A percentile compares a stretch with the other conserved stretches of the same genome.
Conservation (phyloP, 1,284 basidiomycete species). For the Cryptococcus sp. region DNA sequence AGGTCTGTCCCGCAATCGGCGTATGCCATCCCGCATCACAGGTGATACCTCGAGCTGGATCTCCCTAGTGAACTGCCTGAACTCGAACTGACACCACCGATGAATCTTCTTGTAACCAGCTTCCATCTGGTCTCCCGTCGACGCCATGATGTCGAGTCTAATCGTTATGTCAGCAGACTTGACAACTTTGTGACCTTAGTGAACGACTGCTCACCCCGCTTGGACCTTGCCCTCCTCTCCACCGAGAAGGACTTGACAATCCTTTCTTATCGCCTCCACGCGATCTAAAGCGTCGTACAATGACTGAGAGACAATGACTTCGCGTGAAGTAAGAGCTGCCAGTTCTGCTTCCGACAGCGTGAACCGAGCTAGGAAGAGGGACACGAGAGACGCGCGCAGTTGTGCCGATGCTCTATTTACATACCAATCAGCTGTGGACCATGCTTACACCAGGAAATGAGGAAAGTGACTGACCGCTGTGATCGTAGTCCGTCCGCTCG, state of each 20-base stretch:
- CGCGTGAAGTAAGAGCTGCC: constrained; percentile 72
- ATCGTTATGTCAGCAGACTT: constrained; percentile 8
- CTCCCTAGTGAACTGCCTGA: constrained; percentile 76
- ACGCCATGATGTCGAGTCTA: constrained; percentile 84
- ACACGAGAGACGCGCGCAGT: constrained; percentile 68
- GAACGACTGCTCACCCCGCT: constrained; percentile 65
- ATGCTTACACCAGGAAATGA: background rate
- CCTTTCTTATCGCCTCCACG: constrained; percentile 75
- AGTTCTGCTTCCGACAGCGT: constrained; percentile 75
- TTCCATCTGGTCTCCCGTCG: constrained; percentile 79
- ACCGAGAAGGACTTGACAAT: constrained; percentile 81
- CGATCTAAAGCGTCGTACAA: constrained; percentile 88
- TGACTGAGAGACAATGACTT: constrained; percentile 68
- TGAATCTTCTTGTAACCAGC: constrained; percentile 86
- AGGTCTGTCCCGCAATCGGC: constrained; percentile 69
- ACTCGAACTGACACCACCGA: constrained; percentile 82
- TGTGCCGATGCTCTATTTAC: constrained; percentile 58
- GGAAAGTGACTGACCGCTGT: constrained; percentile 63
- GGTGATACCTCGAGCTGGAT: constrained; percentile 74
- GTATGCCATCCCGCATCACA: constrained; percentile 71
- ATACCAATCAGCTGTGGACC: background rate
- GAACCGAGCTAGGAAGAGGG: constrained; percentile 79
- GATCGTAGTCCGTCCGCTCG: constrained; percentile 77
- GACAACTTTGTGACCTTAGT: background rate
- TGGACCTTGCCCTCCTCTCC: constrained; percentile 78